These are phyloP conservation scores for Tricholoma matsutake DNA, from an alignment of 768 basidiomycete genomes.

Conservation along the genomic window DNA sequence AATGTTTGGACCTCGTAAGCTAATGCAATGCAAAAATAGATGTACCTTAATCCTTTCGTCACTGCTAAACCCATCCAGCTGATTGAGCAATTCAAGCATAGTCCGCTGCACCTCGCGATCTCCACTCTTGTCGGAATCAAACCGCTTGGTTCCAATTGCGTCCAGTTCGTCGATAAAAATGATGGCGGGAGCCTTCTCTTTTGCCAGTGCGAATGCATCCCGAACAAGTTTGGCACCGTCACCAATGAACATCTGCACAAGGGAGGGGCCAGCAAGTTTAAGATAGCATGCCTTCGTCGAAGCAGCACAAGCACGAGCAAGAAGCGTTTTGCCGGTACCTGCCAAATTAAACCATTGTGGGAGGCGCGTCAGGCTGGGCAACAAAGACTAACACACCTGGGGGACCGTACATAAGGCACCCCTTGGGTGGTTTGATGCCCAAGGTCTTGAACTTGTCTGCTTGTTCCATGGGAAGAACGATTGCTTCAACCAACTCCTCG, in stretches of 20 bases:
- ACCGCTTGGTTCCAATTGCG: constrained; percentile 98
- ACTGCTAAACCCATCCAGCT: constrained; percentile 95
- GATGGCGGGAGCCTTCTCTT: constrained; percentile 98
- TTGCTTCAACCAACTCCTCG: constrained; percentile 96
- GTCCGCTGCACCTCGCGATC: constrained; percentile 99
- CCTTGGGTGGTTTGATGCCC: constrained; percentile 98
- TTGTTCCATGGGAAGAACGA: constrained; percentile 98
- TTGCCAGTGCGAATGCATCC: constrained; percentile 96
- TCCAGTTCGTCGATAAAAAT: constrained; percentile 99
- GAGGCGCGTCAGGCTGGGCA: constrained; percentile 4
- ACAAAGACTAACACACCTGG: constrained; percentile 59
- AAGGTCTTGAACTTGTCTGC: constrained; percentile 97
- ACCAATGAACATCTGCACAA: constrained; percentile 99
- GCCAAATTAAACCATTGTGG: constrained; percentile 1
- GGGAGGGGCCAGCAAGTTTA: constrained; percentile 94
- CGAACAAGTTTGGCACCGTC: constrained; percentile 99
- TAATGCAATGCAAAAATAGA: not conserved
- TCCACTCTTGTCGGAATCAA: constrained; percentile 98
- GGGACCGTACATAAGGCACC: constrained; percentile 98
- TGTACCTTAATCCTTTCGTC: constrained; percentile 95
- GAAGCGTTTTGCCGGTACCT: constrained; percentile 95
- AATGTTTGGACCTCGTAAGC: constrained; percentile 7
- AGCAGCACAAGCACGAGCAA: constrained; percentile 96
- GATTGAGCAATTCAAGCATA: constrained; percentile 99
- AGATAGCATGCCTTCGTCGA: constrained; percentile 98